Evolutionary conservation across 768 basidiomycete species (phyloP).

Genomic region (Clavulina sp.): DNA sequence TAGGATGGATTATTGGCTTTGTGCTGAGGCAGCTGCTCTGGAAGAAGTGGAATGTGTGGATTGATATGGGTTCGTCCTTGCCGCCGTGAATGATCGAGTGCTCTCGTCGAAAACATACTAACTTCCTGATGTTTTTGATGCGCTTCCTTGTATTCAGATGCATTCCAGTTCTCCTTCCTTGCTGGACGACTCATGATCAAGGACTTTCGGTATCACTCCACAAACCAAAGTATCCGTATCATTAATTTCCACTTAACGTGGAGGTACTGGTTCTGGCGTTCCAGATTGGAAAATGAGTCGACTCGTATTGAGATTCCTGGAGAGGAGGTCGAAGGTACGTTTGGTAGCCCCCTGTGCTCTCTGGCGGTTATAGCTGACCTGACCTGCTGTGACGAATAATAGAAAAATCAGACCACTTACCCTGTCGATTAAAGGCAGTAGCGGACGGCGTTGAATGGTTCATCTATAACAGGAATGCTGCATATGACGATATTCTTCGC

Average conservation of each 20-base stretch:
- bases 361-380: neutral
- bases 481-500: constrained; percentile 77
- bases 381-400: constrained; percentile 5
- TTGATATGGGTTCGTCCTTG: constrained; percentile 48
- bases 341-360: neutral
- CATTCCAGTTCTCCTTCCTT: constrained; percentile 80
- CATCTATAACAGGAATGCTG: constrained; percentile 75
- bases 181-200: constrained; percentile 78
- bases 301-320: neutral
- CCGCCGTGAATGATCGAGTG: neutral
- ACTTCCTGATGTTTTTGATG: constrained; percentile 3
- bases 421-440: constrained; percentile 67
- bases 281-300: constrained; percentile 43
- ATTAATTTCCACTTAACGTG: constrained; percentile 77
- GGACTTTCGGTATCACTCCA: constrained; percentile 77
- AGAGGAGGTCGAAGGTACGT: constrained; percentile 4
- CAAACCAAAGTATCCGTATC: constrained; percentile 74
- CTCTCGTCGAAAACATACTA: neutral
- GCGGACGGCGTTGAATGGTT: constrained; percentile 85
- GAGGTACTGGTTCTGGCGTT: constrained; percentile 83
- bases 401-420: constrained; percentile 27
- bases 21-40: constrained; percentile 56
- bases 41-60: constrained; percentile 62
- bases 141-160: constrained; percentile 32
- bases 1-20: constrained; percentile 50